phyloP scores from a whole-genome alignment of 768 basidiomycete species.

The Termitomyces heimii region DNA sequence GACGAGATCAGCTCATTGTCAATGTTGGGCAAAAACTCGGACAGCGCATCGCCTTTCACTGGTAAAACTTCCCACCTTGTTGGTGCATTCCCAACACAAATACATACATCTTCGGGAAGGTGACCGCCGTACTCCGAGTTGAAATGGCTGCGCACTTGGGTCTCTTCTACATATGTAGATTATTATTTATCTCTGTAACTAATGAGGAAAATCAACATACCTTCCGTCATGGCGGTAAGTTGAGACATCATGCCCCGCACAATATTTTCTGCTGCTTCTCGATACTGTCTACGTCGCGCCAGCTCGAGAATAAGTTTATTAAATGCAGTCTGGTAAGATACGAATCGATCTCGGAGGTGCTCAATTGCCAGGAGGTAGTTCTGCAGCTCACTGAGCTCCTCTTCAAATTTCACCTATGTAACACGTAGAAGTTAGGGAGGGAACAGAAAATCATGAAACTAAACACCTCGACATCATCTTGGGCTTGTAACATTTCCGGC shows the following conservation, averaged over 20 bases:
- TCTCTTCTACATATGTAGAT: conserved; percentile 49
- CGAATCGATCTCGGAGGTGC: conserved; percentile 59
- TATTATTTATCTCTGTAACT: background rate
- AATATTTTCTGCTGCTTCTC: conserved; percentile 59
- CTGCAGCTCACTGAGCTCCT: conserved; percentile 50
- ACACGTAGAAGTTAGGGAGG: background rate
- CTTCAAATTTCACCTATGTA: conserved; percentile 43
- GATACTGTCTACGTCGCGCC: conserved; percentile 58
- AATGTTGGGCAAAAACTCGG: conserved; percentile 58
- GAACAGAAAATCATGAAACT: background rate
- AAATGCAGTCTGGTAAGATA: conserved; percentile 68
- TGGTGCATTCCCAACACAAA: conserved; percentile 69
- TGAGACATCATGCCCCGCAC: conserved; percentile 62
- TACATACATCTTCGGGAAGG: conserved; percentile 75
- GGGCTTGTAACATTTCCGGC: conserved; percentile 66
- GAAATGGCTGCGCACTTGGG: conserved; percentile 56
- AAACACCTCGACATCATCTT: conserved; percentile 63
- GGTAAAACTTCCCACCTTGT: conserved; percentile 69
- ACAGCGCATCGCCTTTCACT: conserved; percentile 38
- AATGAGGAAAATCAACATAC: conserved; percentile 27
- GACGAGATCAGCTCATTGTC: conserved; percentile 51
- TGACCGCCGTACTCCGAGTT: conserved; percentile 68
- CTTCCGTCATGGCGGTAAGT: conserved; percentile 59
- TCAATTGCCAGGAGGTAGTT: conserved; percentile 57
- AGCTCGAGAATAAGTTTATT: conserved; percentile 72